These are phyloP conservation scores for Tolypocladium cylindrosporum DNA, from an alignment of 2,329 filamentous ascomycete genomes.

Conservation along the genomic window DNA sequence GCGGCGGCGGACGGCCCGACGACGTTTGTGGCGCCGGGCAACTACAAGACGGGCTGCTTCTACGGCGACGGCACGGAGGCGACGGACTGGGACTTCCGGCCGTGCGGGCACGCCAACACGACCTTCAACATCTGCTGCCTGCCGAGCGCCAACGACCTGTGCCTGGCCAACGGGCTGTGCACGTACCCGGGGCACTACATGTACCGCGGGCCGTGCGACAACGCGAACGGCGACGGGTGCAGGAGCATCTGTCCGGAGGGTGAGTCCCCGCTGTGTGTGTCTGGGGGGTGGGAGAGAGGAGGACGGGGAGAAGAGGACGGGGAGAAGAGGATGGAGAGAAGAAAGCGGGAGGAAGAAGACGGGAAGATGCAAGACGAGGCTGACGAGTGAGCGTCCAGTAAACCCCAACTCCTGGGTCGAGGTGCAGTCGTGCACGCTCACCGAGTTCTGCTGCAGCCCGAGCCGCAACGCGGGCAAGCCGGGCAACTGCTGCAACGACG, in stretches of 20 bases:
- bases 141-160: neutral
- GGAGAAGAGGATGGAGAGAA: too few relatives aligned
- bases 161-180: neutral
- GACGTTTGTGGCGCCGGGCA: neutral
- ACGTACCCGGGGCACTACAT: neutral
- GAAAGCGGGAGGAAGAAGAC: too few relatives aligned
- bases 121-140: neutral
- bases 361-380: too few relatives aligned
- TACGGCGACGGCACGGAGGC: neutral
- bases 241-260: neutral
- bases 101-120: neutral
- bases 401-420: neutral
- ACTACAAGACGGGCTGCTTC: neutral
- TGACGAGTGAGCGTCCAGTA: neutral
- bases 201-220: neutral
- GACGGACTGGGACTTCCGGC: neutral
- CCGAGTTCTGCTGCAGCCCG: neutral
- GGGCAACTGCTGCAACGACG: neutral
- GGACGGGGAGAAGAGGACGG: too few relatives aligned
- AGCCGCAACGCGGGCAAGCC: neutral
- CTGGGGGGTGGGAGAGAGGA: too few relatives aligned
- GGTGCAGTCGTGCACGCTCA: neutral
- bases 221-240: neutral
- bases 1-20: neutral
- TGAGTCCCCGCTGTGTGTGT: neutral